phyloP scores from a whole-genome alignment of 129 eudicot genomes.

The Flaveria trinervia region DNA sequence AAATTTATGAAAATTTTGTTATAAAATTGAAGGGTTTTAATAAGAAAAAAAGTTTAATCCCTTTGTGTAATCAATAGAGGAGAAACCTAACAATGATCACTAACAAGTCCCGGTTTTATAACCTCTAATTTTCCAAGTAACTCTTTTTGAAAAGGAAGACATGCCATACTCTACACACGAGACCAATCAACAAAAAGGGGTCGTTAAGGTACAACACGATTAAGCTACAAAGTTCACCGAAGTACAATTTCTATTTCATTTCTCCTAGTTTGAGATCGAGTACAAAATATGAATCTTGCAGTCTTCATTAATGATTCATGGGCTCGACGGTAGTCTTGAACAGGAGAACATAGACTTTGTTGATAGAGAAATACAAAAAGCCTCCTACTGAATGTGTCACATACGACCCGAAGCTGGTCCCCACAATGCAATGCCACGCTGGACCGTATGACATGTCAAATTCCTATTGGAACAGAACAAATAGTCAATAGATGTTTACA shows the following conservation, averaged over 20 bases:
- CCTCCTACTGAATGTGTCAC: conserved; percentile 89
- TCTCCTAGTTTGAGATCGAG: conserved; percentile 1
- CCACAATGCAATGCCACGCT: conserved; percentile 96
- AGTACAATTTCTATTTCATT: conserved; percentile 6
- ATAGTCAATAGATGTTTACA: not conserved
- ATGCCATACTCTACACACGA: not conserved
- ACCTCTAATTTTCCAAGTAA: not conserved
- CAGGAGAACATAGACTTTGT: conserved; percentile 72
- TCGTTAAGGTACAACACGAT: conserved; percentile 18
- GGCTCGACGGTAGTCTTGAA: conserved; percentile 80
- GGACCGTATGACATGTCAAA: conserved; percentile 75
- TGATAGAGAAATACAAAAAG: conserved; percentile 82
- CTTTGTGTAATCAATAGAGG: too few relatives aligned
- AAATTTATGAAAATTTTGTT: too few relatives aligned
- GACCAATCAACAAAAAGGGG: conserved; percentile 21
- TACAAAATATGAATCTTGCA: conserved; percentile 18
- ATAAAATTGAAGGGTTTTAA: too few relatives aligned
- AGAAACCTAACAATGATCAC: too few relatives aligned
- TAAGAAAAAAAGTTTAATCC: too few relatives aligned
- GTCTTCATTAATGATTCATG: conserved; percentile 34
- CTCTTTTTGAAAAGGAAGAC: not conserved
- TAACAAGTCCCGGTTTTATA: too few relatives aligned
- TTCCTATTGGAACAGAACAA: conserved; percentile 41
- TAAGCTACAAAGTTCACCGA: conserved; percentile 19
- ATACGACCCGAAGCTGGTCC: conserved; percentile 86